phyloP scores from a whole-genome alignment of 2,329 filamentous ascomycete genomes.

The Ophiosphaerella korrae region DNA sequence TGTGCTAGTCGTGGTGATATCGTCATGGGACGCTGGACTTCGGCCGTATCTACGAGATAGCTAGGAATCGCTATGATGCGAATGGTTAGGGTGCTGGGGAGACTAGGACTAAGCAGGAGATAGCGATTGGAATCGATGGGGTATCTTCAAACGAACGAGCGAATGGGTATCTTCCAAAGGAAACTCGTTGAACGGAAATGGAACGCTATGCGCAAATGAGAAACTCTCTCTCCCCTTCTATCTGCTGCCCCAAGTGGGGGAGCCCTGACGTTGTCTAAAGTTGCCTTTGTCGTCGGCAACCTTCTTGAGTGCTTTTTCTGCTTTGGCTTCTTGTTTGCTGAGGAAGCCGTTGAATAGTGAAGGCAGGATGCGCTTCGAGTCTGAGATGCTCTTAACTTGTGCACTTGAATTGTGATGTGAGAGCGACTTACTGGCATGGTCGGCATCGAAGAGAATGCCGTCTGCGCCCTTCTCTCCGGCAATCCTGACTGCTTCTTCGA shows the following conservation, averaged over 20 bases:
- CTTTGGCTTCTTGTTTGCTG: conserved; percentile 40
- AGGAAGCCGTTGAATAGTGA: conserved; percentile 43
- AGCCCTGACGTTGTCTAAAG: conserved; percentile 44
- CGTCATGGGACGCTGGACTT: conserved; percentile 10
- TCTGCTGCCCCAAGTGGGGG: conserved; percentile 46
- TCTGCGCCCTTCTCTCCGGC: conserved; percentile 72
- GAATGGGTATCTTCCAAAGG: conserved; percentile 33
- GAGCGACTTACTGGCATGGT: conserved; percentile 72
- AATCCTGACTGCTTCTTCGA: conserved; percentile 73
- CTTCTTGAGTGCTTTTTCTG: conserved; percentile 44
- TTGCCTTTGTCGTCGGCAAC: conserved; percentile 47
- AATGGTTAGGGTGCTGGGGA: conserved; percentile 14
- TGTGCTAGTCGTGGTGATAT: conserved; percentile 10
- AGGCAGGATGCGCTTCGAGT: conserved; percentile 43
- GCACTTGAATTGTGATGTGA: not conserved
- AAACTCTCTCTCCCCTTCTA: conserved; percentile 14
- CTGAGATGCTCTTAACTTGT: conserved; percentile 25
- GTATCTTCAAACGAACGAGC: conserved; percentile 34
- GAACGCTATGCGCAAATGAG: conserved; percentile 10
- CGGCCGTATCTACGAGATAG: conserved; percentile 3
- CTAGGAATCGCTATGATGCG: not conserved
- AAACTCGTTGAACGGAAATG: conserved; percentile 17
- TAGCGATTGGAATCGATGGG: conserved; percentile 28
- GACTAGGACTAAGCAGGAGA: conserved; percentile 1
- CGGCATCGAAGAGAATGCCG: conserved; percentile 72